A percentile compares a stretch with the other conserved stretches of the same genome.
Evolutionary conservation across 1,284 basidiomycete species (phyloP).

Genomic region (Abortiporus biennis): DNA sequence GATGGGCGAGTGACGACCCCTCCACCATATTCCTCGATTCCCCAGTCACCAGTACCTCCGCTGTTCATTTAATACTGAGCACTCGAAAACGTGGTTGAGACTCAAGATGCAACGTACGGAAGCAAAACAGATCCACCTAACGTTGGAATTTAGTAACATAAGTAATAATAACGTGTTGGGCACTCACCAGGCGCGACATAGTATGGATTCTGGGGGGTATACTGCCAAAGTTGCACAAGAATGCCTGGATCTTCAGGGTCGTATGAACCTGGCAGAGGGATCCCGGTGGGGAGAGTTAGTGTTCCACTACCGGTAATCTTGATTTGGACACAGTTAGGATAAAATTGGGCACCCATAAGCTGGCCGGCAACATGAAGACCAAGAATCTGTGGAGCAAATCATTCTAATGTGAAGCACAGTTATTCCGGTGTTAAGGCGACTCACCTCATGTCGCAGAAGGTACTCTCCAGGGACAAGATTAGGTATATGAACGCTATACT

Average conservation of each 20-base stretch:
- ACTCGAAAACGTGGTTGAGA: neutral
- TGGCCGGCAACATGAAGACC: conserved; percentile 11
- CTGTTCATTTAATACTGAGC: neutral
- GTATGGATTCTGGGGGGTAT: conserved; percentile 9
- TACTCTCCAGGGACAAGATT: conserved; percentile 12
- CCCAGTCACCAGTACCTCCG: conserved; percentile 13
- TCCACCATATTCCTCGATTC: conserved; percentile 8
- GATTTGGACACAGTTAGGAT: conserved; percentile 16
- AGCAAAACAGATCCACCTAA: conserved; percentile 10
- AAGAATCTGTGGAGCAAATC: conserved; percentile 9
- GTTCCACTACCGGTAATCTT: conserved; percentile 12
- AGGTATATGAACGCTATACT: conserved; percentile 15
- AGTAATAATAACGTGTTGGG: neutral
- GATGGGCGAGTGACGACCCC: neutral
- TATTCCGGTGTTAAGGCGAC: neutral
- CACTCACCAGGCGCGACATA: conserved; percentile 14
- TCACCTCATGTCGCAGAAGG: conserved; percentile 15
- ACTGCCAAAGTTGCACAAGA: conserved; percentile 13
- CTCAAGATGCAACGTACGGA: conserved; percentile 6
- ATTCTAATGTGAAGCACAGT: neutral
- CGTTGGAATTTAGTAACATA: neutral
- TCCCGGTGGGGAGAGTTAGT: conserved; percentile 12
- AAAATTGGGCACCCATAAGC: conserved; percentile 16
- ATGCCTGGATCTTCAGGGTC: conserved; percentile 16
- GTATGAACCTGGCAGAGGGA: conserved; percentile 15